Evolutionary conservation across 2,329 filamentous ascomycete genomes (phyloP), one percentile per base, ranked within the genome.

Genomic region (Botrytis galanthina): DNA sequence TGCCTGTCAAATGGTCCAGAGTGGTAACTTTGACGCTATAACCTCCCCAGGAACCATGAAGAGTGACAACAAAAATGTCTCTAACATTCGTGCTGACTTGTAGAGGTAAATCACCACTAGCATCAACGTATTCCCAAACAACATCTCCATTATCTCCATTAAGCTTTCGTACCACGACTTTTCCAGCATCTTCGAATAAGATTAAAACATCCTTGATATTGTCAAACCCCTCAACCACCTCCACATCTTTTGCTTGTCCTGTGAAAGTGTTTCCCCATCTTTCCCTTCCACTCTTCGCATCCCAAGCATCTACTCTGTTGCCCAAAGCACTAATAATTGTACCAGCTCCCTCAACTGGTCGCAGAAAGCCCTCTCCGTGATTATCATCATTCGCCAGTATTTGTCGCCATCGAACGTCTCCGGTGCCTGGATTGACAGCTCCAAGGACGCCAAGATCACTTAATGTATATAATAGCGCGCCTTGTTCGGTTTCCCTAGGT

Each of bases 401-500:
- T 80, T 98, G 95, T 72, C 96, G 89, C 96, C 96, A 99, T 2
- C 98, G 88, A 26, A 98, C 81, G 3, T 89, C 87, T 29, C 96
- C 95, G 80, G 92, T 95, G 80, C 91, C 92, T 2, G 96, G 96
- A 79, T 98, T 97, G 64, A 98, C 87, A 1, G 95, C 95, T 67
- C 93, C 96, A 29, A 99, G 83, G 3, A 98, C 88, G 54, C 91
- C 90, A 67, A 94, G 87, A 73, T 98, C 93, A 76, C 93, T 97
- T 62, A 98, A 85, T 0, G 96, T 97, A 82, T 98, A 99, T 70
- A 99, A 87, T 54, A 99, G 87, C 71, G 93, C 95, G 51, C 95
- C 95, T 82, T 93, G 94, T 75, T 95, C 95, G 78, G 91, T 89
- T 75, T 89, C 87, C 79, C 92, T 88, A 57, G 96, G 95, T 78